These are phyloP conservation scores for Metschnikowia gruessii DNA, from an alignment of 805 yeast genomes.

Conservation along the genomic window DNA sequence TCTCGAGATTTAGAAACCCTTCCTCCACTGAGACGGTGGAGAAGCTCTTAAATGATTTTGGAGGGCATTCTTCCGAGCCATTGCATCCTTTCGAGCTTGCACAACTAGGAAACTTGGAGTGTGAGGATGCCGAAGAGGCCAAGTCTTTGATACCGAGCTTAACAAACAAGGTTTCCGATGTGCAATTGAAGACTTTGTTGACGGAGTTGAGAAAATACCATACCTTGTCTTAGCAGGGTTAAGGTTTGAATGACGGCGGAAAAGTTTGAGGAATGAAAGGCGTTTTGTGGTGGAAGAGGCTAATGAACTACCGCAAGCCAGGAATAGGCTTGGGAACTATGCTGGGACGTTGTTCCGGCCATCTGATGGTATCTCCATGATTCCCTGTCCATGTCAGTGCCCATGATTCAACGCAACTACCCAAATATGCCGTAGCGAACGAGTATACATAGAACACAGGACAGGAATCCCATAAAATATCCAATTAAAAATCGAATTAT, in stretches of 20 bases:
- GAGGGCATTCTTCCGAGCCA: constrained; percentile 42
- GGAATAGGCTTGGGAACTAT: too few relatives aligned
- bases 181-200: constrained; percentile 80
- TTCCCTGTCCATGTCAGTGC: too few relatives aligned
- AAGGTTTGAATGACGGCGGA: too few relatives aligned
- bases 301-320: too few relatives aligned
- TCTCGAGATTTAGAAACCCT: constrained; percentile 87
- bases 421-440: neutral
- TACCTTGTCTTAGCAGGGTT: constrained; percentile 29
- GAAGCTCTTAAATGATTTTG: constrained; percentile 72
- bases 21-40: constrained; percentile 94
- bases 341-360: too few relatives aligned
- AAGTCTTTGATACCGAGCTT: constrained; percentile 90
- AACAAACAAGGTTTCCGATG: constrained; percentile 74
- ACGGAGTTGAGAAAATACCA: constrained; percentile 74
- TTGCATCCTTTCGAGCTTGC: constrained; percentile 96
- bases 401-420: too few relatives aligned
- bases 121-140: constrained; percentile 97
- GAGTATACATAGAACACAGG: neutral
- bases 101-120: constrained; percentile 83
- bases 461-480: neutral
- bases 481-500: too few relatives aligned
- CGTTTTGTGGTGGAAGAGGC: too few relatives aligned
- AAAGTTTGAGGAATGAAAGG: too few relatives aligned
- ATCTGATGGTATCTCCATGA: too few relatives aligned